phyloP scores from a whole-genome alignment of 2,329 filamentous ascomycete genomes.

The Xylariaceae sp. region DNA sequence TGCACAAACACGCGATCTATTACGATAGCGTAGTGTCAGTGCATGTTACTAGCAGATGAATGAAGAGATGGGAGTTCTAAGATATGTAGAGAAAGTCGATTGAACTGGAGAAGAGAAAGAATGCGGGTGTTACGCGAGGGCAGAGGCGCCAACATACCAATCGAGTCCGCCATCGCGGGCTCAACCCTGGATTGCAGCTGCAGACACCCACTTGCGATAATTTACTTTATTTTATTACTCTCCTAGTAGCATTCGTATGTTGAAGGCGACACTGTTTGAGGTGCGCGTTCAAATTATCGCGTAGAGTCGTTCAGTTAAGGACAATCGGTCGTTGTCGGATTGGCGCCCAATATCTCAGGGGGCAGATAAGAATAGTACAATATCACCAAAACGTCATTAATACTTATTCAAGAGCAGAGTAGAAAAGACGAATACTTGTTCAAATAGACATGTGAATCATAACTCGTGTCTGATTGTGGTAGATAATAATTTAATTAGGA shows the following conservation, averaged over 20 bases:
- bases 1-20: constrained; percentile 97
- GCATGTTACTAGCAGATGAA: not conserved
- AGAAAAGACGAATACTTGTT: not conserved
- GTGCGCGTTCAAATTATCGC: not conserved
- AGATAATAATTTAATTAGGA: no score
- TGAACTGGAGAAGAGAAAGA: not conserved
- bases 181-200: constrained; percentile 23
- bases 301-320: not conserved
- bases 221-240: not conserved
- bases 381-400: constrained; percentile 8
- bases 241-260: not conserved
- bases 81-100: not conserved
- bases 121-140: not conserved
- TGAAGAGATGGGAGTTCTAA: not conserved
- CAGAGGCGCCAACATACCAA: constrained; percentile 48
- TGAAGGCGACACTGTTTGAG: not conserved
- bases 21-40: constrained; percentile 13
- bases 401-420: not conserved
- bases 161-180: constrained; percentile 57
- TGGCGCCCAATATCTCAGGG: constrained; percentile 8
- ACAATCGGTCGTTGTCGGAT: constrained; percentile 11
- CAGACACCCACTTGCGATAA: constrained; percentile 5
- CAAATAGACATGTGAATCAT: no score
- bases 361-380: not conserved
- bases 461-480: no score